Conservation (phyloP, 495 filamentous ascomycete genomes). For the Monascus purpureus region DNA sequence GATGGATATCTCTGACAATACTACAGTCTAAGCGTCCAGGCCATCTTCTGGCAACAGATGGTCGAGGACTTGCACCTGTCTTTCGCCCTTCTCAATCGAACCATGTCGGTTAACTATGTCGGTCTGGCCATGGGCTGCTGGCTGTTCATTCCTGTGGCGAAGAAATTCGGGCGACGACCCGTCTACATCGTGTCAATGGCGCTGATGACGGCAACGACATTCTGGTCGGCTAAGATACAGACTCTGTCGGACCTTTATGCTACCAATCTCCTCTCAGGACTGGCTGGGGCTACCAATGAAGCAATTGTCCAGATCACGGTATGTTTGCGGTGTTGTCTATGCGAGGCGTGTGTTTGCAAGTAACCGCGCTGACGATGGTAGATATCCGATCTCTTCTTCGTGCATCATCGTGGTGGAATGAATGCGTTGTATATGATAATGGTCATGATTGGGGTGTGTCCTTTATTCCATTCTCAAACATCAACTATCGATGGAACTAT, state of each 20-base stretch:
- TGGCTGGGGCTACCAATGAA: constrained; percentile 23
- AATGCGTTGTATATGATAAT: constrained; percentile 24
- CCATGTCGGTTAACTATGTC: constrained; percentile 20
- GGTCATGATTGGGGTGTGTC: constrained; percentile 22
- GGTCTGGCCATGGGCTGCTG: constrained; percentile 18
- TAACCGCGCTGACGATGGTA: constrained; percentile 2
- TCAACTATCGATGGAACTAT: background rate
- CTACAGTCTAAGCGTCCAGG: constrained; percentile 15
- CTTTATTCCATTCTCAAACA: background rate
- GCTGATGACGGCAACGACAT: constrained; percentile 16
- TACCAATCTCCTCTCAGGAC: constrained; percentile 16
- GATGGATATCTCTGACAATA: background rate
- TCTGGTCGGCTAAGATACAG: constrained; percentile 14
- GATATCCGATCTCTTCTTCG: constrained; percentile 26
- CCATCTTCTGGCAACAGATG: constrained; percentile 25
- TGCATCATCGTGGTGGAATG: constrained; percentile 22
- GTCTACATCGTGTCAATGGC: constrained; percentile 19
- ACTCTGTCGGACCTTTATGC: constrained; percentile 15
- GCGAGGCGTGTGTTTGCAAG: too few relatives aligned
- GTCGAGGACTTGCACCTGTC: constrained; percentile 14
- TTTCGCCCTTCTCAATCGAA: constrained; percentile 14
- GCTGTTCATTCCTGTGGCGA: constrained; percentile 20
- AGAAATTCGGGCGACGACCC: constrained; percentile 18
- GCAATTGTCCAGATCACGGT: constrained; percentile 23
- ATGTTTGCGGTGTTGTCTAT: background rate